A percentile compares a stretch with the other conserved stretches of the same genome.
Conservation (phyloP, 148 eudicot species). For the Rhododendron ovatum region DNA sequence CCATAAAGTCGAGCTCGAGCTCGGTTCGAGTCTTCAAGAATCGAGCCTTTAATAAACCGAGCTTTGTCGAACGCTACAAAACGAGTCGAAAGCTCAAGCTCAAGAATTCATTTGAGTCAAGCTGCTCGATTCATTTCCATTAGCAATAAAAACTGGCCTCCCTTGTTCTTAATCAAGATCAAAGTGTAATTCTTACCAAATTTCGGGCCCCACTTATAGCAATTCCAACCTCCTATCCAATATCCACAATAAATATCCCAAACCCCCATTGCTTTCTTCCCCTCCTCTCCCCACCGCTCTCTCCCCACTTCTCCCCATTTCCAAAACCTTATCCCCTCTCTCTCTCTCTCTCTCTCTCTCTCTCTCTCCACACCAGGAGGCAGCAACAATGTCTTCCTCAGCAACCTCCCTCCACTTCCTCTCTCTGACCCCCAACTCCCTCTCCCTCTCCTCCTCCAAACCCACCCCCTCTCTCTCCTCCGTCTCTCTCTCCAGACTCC, state of each 20-base stretch:
- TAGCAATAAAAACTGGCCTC: no score
- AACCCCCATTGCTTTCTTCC: not conserved
- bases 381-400: conserved; percentile 36
- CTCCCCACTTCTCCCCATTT: not conserved
- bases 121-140: no score
- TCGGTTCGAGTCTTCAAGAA: no score
- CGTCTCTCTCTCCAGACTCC: conserved; percentile 12
- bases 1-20: no score
- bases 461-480: conserved; percentile 13
- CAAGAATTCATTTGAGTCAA: no score
- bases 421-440: conserved; percentile 41
- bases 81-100: no score
- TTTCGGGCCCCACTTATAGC: not conserved
- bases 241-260: no score
- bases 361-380: not conserved
- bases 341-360: not conserved
- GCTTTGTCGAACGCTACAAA: no score
- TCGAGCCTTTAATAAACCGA: no score
- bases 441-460: conserved; percentile 14
- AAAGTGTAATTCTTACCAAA: not conserved
- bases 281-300: not conserved
- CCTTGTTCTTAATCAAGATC: not conserved
- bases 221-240: not conserved
- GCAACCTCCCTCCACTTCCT: conserved; percentile 45
- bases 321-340: conserved; percentile 24